phyloP scores from a whole-genome alignment of 2,329 filamentous ascomycete species.

The Colletotrichum sansevieriae region DNA sequence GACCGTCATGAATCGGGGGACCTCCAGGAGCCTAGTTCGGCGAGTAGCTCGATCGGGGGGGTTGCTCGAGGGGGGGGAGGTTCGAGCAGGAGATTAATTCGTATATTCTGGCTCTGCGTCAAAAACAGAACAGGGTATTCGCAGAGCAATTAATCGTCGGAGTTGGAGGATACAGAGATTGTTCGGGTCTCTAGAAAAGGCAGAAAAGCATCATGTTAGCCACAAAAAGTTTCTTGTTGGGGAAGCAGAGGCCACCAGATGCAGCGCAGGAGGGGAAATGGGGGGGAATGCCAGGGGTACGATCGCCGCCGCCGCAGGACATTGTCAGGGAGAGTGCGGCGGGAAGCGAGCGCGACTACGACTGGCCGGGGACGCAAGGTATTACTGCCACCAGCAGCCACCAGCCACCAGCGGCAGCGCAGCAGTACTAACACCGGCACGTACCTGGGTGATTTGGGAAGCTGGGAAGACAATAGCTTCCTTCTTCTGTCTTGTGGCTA shows the following conservation, averaged over 20 bases:
- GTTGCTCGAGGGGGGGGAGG: constrained; percentile 36
- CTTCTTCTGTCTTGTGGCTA: constrained; percentile 38
- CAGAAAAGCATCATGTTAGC: constrained; percentile 30
- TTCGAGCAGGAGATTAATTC: constrained; percentile 40
- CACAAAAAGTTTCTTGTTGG: constrained; percentile 40
- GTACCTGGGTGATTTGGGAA: constrained; percentile 33
- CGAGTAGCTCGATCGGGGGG: constrained; percentile 1
- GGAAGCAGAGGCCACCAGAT: constrained; percentile 6
- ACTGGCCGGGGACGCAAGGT: not conserved
- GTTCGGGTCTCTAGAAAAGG: constrained; percentile 36
- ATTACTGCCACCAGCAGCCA: not conserved
- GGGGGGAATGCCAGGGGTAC: constrained; percentile 35
- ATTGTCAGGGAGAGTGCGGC: constrained; percentile 16
- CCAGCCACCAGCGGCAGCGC: not conserved
- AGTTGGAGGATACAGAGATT: constrained; percentile 38
- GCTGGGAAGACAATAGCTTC: constrained; percentile 36
- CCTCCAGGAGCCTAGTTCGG: constrained; percentile 38
- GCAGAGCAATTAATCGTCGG: constrained; percentile 35
- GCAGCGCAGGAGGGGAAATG: constrained; percentile 23
- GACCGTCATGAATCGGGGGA: constrained; percentile 41
- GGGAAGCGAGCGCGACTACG: not conserved
- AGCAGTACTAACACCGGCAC: constrained; percentile 5
- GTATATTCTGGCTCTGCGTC: constrained; percentile 30
- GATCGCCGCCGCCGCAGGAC: constrained; percentile 23
- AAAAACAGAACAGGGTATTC: constrained; percentile 35